Percentiles rank a stretch among this genome's conserved stretches.
phyloP scores from a whole-genome alignment of 306 rosid genomes.

The Elaeagnus macrophylla region DNA sequence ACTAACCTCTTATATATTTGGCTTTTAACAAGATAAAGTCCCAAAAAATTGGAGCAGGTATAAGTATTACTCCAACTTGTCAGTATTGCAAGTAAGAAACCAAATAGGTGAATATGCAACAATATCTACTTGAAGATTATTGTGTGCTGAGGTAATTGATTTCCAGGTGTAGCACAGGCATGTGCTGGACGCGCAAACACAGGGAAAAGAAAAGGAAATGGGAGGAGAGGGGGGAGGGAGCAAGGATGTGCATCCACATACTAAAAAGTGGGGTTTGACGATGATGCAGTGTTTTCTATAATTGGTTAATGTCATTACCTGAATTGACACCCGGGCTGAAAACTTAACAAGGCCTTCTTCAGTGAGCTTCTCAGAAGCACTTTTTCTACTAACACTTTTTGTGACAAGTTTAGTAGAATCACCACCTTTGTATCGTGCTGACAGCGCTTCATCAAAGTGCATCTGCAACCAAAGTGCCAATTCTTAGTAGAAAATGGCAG shows the following conservation, averaged over 20 bases:
- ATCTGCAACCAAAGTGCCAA: constrained; percentile 37
- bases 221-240: neutral
- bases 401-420: constrained; percentile 77
- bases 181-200: no score
- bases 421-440: constrained; percentile 77
- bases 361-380: constrained; percentile 74
- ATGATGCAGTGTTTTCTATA: neutral
- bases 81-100: no score
- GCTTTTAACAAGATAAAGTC: no score
- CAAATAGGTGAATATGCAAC: no score
- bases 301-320: constrained; percentile 46
- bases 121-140: no score
- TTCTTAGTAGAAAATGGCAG: constrained; percentile 3
- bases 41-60: no score
- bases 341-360: constrained; percentile 94
- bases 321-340: constrained; percentile 79
- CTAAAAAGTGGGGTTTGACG: neutral
- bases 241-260: neutral
- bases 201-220: no score
- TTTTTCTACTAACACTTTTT: constrained; percentile 69
- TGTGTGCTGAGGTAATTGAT: no score
- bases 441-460: constrained; percentile 92
- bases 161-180: no score
- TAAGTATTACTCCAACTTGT: no score
- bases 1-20: no score